Evolutionary conservation across 2,329 filamentous ascomycete species (phyloP), one percentile per base, ranked within the genome.

Genomic region (Aureobasidium lini): DNA sequence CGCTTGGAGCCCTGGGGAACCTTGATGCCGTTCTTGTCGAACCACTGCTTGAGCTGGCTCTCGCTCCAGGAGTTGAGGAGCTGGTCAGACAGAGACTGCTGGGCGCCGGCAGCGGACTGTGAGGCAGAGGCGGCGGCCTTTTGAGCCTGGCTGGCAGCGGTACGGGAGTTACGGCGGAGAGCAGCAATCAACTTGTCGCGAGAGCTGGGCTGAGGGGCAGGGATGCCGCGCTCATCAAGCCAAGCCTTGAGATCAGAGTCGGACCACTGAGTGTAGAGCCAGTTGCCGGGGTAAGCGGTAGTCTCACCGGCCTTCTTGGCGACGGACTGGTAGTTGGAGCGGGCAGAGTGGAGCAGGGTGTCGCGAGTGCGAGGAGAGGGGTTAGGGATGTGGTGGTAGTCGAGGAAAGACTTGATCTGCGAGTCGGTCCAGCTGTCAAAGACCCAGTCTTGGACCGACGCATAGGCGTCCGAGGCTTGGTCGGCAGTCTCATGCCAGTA

Each of bases 401-500:
- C 93, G 64, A 91, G 87, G 76, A 97, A 97, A 1, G 89, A 78
- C 81, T 97, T 96, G 66, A 99, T 81, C 72, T 95, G 87, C 65
- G 91, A 96, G 60, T 97, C 93, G 65, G 88, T 86, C 90, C 92
- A 96, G 61, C 89, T 94, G 71, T 97, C 90, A 69, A 97, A 87
- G 66, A 97, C 88, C 94, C 94, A 97, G 67, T 93, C 87, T 74
- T 88, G 90, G 49, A 90, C 84, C 66, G 78, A 87, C 52, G 76
- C 72, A 76, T 89, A 92, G 28, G 88, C 85, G 47, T 87, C 79
- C 62, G 88, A 83, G 40, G 89, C 81, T 65, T 87, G 86, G 44
- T 94, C 88, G 65, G 90, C 87, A 9, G 87, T 86, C 73, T 95
- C 88, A 65, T 85, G 87, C 89, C 85, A 96, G 68, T 79, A 82